Evolutionary conservation across 2,329 filamentous ascomycete genomes (phyloP).

Genomic region (Paraphoma sp.): DNA sequence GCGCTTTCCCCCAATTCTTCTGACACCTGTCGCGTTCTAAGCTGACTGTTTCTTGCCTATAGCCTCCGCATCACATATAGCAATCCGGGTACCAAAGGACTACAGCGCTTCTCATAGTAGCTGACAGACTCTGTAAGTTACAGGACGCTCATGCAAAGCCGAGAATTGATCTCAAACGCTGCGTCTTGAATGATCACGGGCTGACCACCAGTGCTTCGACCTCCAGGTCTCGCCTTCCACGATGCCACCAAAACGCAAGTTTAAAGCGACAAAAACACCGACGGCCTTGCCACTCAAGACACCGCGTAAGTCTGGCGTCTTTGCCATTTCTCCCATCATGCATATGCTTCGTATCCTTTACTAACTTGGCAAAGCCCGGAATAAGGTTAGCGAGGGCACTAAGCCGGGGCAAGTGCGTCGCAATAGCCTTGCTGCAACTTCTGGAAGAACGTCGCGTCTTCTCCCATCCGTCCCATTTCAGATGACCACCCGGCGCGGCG

Average conservation of each 20-base stretch:
- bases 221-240: conserved; percentile 16
- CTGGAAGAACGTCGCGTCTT: conserved; percentile 48
- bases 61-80: conserved; percentile 9
- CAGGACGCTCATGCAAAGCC: background rate
- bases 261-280: conserved; percentile 27
- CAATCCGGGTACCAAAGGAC: background rate
- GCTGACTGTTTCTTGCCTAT: conserved; percentile 27
- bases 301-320: conserved; percentile 25
- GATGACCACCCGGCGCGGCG: conserved; percentile 57
- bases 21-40: conserved; percentile 7
- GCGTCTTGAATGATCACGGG: conserved; percentile 14
- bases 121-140: background rate
- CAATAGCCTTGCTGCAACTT: conserved; percentile 10
- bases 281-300: conserved; percentile 20
- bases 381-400: conserved; percentile 41
- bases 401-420: conserved; percentile 40
- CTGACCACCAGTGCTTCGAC: conserved; percentile 23
- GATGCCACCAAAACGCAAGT: conserved; percentile 46
- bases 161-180: background rate
- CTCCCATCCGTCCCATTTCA: conserved; percentile 56
- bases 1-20: background rate
- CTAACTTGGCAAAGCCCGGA: conserved; percentile 44
- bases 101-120: background rate
- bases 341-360: conserved; percentile 32
- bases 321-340: conserved; percentile 15